A percentile compares a stretch with the other conserved stretches of the same genome.
phyloP scores from a whole-genome alignment of 2,329 filamentous ascomycete genomes.

The Ceratocystis diversiconidia region DNA sequence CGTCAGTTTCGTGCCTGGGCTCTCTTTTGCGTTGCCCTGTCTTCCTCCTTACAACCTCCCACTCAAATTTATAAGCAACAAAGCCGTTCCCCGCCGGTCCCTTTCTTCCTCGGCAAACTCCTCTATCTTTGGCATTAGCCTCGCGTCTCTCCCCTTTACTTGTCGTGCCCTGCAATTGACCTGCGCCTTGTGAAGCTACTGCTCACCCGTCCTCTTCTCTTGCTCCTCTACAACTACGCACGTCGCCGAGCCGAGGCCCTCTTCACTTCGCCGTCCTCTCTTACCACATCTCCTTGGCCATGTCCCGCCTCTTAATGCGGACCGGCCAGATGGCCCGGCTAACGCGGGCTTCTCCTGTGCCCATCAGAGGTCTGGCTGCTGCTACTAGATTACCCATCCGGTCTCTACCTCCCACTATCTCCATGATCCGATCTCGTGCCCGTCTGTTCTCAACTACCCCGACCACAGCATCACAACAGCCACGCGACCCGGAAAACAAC shows the following conservation, averaged over 20 bases:
- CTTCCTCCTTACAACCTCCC: neutral
- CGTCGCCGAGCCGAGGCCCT: neutral
- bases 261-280: neutral
- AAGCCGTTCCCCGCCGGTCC: neutral
- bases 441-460: constrained; percentile 29
- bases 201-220: neutral
- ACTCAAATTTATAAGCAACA: neutral
- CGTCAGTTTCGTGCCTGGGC: neutral
- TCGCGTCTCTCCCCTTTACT: too few relatives aligned
- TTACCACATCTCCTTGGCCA: constrained; percentile 25
- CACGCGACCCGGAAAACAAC: constrained; percentile 27
- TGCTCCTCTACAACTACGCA: neutral
- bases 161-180: too few relatives aligned
- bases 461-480: constrained; percentile 22
- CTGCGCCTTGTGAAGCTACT: too few relatives aligned
- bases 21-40: neutral
- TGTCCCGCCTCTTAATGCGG: constrained; percentile 54
- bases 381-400: constrained; percentile 1
- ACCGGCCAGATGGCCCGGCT: constrained; percentile 51
- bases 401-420: constrained; percentile 20
- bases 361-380: neutral
- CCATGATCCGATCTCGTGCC: constrained; percentile 22
- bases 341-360: constrained; percentile 31
- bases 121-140: neutral
- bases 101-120: neutral